Conservation (phyloP, 139 green algal species). For the Chlamydomonas schloesseri region DNA sequence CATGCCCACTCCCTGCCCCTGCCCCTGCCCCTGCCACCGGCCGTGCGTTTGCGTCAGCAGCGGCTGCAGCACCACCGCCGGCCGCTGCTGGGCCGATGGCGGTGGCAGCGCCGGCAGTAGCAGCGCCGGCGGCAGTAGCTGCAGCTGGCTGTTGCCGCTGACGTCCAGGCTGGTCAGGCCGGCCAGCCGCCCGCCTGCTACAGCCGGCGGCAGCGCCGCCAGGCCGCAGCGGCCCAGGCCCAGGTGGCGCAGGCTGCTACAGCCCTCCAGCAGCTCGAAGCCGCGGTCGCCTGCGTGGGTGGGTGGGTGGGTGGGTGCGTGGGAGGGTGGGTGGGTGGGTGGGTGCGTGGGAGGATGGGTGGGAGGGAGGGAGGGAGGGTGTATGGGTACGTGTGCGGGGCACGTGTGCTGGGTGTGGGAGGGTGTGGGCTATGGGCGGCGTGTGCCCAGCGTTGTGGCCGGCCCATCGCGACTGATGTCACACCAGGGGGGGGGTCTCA, state of each 20-base stretch:
- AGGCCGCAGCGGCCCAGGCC: conserved; percentile 27
- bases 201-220: neutral
- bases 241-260: neutral
- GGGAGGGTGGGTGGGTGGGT: neutral
- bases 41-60: too few relatives aligned
- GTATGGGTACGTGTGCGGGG: too few relatives aligned
- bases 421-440: too few relatives aligned
- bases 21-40: too few relatives aligned
- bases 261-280: conserved; percentile 49
- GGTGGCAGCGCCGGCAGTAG: too few relatives aligned
- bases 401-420: too few relatives aligned
- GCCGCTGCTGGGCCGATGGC: too few relatives aligned
- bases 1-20: too few relatives aligned
- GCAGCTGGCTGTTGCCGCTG: neutral
- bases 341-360: neutral
- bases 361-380: neutral
- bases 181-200: neutral
- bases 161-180: conserved; percentile 7
- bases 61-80: too few relatives aligned
- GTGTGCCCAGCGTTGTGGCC: too few relatives aligned
- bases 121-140: neutral
- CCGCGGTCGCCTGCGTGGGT: conserved; percentile 25
- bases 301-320: neutral
- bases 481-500: too few relatives aligned
- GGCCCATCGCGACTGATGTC: too few relatives aligned